Evolutionary conservation across 352 stramenopile species (phyloP), one percentile per base, ranked within the genome.

Genomic region (Globisporangium emineosum): DNA sequence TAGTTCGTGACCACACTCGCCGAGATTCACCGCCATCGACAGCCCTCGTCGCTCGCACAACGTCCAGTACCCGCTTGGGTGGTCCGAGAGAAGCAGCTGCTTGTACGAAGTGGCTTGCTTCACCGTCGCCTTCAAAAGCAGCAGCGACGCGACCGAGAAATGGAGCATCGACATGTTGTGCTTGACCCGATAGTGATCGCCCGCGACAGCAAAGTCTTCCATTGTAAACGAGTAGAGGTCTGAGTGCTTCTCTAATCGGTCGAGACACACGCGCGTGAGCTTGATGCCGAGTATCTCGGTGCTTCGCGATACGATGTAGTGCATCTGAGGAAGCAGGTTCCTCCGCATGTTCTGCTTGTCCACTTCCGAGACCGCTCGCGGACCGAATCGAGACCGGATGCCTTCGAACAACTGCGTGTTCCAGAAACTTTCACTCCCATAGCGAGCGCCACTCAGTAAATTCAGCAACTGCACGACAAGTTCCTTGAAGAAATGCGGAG

Each of bases 161-260:
- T 97, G 84, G 0, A 96, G 69, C 64, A 96, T 79, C 1, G 79
- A 75, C 17, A 97, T 60, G 66, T 94, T 96, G 73, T 96, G 86
- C 62, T 96, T 96, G 2, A 96, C 71, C 3, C 79, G 73, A 58
- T 79, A 91, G 1, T 66, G 49, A 3, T 78, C 73, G 2, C 67
- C 56, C 0, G 59, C 65, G 35, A 42, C 40, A 3, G 64, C 49
- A 4, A 97, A 63, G 69, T 98, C 90, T 21, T 93, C 81, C 5
- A 82, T 30, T n/a, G 82, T 74, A 51, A 98, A 97, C 1, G 67
- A 62, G 30, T 95, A 96, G 49, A 73, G 77, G 40, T 88, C 75
- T 3, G 90, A 81, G 52, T 77, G 60, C n/a, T 69, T 65, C 12
- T 66, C 53, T 10, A 97, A 47, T 3, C 77, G 71, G 17, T 77